These are phyloP conservation scores for Aspergillus vadensis DNA, from an alignment of 2,329 filamentous ascomycete species.

Conservation along the genomic window DNA sequence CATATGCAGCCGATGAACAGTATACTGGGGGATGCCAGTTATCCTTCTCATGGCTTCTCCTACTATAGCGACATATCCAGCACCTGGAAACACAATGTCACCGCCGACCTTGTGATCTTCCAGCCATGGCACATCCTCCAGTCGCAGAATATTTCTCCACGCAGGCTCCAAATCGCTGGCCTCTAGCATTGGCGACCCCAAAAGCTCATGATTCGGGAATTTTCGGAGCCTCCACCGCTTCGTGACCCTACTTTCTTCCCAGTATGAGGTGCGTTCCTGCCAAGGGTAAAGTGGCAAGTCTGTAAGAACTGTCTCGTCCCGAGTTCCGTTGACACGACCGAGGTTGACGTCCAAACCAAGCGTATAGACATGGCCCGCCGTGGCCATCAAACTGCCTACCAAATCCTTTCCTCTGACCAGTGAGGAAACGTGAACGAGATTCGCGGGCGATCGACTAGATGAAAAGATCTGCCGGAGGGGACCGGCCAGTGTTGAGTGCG, in stretches of 20 bases:
- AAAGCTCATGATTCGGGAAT: no score
- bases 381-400: background rate
- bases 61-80: constrained; percentile 27
- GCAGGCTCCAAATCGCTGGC: constrained; percentile 19
- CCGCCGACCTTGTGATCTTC: constrained; percentile 33
- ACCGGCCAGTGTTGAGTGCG: constrained; percentile 39
- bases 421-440: background rate
- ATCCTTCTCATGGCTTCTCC: constrained; percentile 24
- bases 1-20: constrained; percentile 15
- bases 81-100: constrained; percentile 34
- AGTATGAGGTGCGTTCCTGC: no score
- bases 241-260: no score
- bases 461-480: constrained; percentile 24
- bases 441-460: no score
- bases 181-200: no score
- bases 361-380: background rate
- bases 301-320: background rate
- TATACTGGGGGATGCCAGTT: background rate
- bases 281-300: background rate
- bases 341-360: background rate
- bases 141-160: constrained; percentile 32
- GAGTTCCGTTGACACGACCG: background rate
- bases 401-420: background rate
- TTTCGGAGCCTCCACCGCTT: no score
- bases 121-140: constrained; percentile 35